These are phyloP conservation scores for Bretschneidera sinensis DNA, from an alignment of 345 rosid genomes.

Conservation along the genomic window DNA sequence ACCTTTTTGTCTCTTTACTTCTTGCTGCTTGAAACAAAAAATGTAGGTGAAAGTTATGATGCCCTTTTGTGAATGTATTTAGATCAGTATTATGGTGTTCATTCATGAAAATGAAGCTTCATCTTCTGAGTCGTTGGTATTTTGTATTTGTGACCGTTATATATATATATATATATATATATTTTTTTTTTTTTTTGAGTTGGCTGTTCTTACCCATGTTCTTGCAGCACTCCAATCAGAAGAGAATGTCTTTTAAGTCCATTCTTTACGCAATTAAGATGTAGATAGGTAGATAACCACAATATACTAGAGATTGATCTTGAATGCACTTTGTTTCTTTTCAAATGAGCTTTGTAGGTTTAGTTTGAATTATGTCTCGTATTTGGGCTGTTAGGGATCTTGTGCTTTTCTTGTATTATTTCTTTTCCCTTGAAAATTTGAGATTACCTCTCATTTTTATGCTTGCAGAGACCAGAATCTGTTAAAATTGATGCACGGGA, in stretches of 20 bases:
- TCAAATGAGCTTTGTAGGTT: background rate
- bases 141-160: too few species aligned
- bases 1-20: background rate
- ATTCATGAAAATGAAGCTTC: background rate
- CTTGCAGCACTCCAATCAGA: background rate
- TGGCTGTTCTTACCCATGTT: background rate
- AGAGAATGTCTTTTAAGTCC: background rate
- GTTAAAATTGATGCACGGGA: conserved; percentile 88
- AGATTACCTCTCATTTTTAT: conserved; percentile 12
- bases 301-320: background rate
- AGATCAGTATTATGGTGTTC: too few species aligned
- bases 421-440: background rate
- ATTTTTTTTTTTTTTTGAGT: too few species aligned
- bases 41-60: background rate
- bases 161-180: too few species aligned
- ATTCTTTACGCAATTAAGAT: background rate
- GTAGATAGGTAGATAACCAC: background rate
- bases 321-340: background rate
- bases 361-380: background rate
- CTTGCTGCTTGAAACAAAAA: background rate
- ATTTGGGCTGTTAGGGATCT: background rate
- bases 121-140: background rate
- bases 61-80: background rate
- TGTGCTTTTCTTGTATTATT: background rate
- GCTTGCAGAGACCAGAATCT: conserved; percentile 80